Base-by-base conservation (phyloP, 805 yeast genomes). In the Sungouiella blattae region DNA sequence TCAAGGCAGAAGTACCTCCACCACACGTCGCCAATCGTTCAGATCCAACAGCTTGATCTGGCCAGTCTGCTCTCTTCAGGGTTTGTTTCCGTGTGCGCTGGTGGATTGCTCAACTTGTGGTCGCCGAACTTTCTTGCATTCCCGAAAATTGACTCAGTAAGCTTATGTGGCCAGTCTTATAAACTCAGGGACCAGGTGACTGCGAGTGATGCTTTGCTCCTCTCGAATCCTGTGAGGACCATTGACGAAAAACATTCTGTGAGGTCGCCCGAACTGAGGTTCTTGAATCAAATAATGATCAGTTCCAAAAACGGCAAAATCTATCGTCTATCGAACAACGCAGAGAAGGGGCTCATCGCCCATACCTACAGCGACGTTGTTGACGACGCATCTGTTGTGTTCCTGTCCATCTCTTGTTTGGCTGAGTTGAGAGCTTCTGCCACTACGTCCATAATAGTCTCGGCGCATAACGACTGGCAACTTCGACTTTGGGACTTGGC, bases 71-170 rank as follows among this genome's bases (percentile, higher is more conserved):
- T 36, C 16, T 33, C 39, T 13, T 35, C 50, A 2, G 37, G 43
- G 6, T 18, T 48, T 11, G 30, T 48, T 18, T 30, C 44, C 14
- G 35, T 48, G 1, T 48, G 47, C 27, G 36, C 28, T 2, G 47
- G 41, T n/a, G 52, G 51, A 9, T 44, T 48, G 18, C 32, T 46
- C 26, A 48, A 48, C 9, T 30, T 41, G 22, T 48, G 52, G 52
- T 46, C 51, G 25, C 47, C 49, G 12, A 44, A 44, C 27, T 35
- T 48, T 21, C 39, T 48, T 22, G 52, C 49, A n/a, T 38, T 39
- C 20, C 52, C 52, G 5, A 43, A 46, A 18, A 26, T 43, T 22
- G 30, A 40, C n/a, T 46, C 50, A 6, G 20, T 46, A 6, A 18
- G 33, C 26, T 28, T 47, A 11, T 20, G 17, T 6, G 16, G 11